These are phyloP conservation scores for Phytophthora multivora DNA, from an alignment of 352 stramenopile species.

Conservation along the genomic window DNA sequence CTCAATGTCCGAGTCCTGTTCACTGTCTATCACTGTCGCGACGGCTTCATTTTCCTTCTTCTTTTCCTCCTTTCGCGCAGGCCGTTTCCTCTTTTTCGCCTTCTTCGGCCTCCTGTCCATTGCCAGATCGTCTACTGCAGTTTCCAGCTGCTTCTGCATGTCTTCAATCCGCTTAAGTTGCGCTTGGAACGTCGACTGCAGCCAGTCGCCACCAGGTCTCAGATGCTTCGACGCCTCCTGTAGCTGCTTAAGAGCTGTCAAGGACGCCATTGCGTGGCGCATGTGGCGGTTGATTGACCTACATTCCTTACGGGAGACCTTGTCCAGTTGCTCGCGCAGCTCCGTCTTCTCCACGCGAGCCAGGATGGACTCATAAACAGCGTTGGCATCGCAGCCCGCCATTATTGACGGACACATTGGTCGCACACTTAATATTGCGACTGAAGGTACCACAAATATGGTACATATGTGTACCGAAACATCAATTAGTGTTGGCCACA, in stretches of 20 bases:
- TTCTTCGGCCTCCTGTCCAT: neutral
- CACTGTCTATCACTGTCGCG: neutral
- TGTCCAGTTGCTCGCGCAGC: slow-evolving; percentile 22
- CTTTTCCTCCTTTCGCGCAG: neutral
- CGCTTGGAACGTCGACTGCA: slow-evolving; percentile 1
- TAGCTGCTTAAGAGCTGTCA: slow-evolving; percentile 33
- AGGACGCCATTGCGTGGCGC: slow-evolving; percentile 7
- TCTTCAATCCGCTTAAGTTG: slow-evolving; percentile 24
- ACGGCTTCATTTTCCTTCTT: neutral
- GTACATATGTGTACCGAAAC: too few species aligned
- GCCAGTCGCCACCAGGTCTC: slow-evolving; percentile 26
- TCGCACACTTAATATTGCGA: neutral
- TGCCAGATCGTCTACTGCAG: slow-evolving; percentile 1
- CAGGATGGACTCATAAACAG: slow-evolving; percentile 44
- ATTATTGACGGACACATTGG: slow-evolving; percentile 9
- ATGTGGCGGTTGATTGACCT: slow-evolving; percentile 8
- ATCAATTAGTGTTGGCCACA: too few species aligned
- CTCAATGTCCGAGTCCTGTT: slow-evolving; percentile 7
- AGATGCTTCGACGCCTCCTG: slow-evolving; percentile 27
- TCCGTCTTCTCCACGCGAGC: slow-evolving; percentile 26
- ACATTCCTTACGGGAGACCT: slow-evolving; percentile 22
- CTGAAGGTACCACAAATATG: neutral
- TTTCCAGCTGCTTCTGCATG: slow-evolving; percentile 7
- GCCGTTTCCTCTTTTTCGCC: slow-evolving; percentile 20
- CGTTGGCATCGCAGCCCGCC: slow-evolving; percentile 25